These are phyloP conservation scores for Lentinula aciculospora DNA, from an alignment of 768 basidiomycete species.

Conservation along the genomic window DNA sequence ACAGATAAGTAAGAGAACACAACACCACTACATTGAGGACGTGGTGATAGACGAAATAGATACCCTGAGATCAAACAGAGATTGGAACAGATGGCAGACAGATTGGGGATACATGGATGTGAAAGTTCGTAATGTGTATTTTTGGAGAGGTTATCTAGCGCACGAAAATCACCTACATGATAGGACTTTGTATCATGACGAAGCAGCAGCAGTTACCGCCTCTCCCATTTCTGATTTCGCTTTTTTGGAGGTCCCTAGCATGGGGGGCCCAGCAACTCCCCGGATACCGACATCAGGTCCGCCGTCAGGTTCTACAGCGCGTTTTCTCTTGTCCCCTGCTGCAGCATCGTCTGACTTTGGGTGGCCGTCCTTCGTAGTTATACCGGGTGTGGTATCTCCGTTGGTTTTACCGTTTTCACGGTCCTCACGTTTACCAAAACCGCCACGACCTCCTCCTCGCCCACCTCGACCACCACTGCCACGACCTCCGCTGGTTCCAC, in stretches of 20 bases:
- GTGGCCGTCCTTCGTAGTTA: conserved; percentile 20
- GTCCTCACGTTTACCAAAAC: neutral
- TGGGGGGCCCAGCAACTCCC: conserved; percentile 55
- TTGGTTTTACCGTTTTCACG: conserved; percentile 8
- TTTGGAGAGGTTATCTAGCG: too few relatives aligned
- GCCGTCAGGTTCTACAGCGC: conserved; percentile 73
- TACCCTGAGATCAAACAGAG: too few relatives aligned
- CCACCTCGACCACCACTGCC: conserved; percentile 30
- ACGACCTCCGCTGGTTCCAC: conserved; percentile 40
- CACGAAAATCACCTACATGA: too few relatives aligned
- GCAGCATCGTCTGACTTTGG: conserved; percentile 19
- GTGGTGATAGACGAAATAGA: too few relatives aligned
- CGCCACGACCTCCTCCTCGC: conserved; percentile 27
- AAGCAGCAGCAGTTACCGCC: neutral
- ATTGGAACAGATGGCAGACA: too few relatives aligned
- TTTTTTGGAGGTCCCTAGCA: conserved; percentile 35
- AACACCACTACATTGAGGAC: neutral
- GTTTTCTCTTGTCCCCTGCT: conserved; percentile 71
- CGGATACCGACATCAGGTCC: conserved; percentile 64
- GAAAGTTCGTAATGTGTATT: too few relatives aligned
- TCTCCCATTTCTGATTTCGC: conserved; percentile 28
- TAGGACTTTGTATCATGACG: neutral
- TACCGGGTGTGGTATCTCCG: conserved; percentile 14
- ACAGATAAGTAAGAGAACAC: neutral
- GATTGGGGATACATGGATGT: too few relatives aligned